Conservation (phyloP, 140 eudicot genomes). For the Flaveria floridana region DNA sequence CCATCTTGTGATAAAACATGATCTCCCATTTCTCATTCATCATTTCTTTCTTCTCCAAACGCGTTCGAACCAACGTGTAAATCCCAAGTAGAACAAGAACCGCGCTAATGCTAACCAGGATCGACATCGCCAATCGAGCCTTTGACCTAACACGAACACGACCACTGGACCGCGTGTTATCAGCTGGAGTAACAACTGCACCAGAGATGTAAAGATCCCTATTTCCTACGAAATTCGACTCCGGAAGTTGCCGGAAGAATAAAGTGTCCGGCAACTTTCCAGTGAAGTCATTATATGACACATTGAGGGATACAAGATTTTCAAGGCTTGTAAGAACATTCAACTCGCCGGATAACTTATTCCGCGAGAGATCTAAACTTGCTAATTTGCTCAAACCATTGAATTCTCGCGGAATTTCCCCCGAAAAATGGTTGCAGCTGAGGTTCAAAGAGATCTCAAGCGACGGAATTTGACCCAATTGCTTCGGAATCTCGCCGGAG, state of each 20-base stretch:
- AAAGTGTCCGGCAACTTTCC: slow-evolving; percentile 78
- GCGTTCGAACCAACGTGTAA: slow-evolving; percentile 53
- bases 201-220: slow-evolving; percentile 46
- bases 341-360: slow-evolving; percentile 59
- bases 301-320: slow-evolving; percentile 79
- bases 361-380: slow-evolving; percentile 75
- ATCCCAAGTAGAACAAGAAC: slow-evolving; percentile 64
- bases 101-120: slow-evolving; percentile 74
- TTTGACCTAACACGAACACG: slow-evolving; percentile 46
- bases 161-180: slow-evolving; percentile 31
- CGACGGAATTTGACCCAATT: slow-evolving; percentile 72
- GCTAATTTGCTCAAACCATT: slow-evolving; percentile 65
- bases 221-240: slow-evolving; percentile 62
- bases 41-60: slow-evolving; percentile 29
- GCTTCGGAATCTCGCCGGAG: slow-evolving; percentile 72
- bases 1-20: slow-evolving; percentile 88
- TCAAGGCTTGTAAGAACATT: slow-evolving; percentile 53
- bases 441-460: slow-evolving; percentile 87
- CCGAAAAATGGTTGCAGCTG: slow-evolving; percentile 70
- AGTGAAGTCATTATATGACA: slow-evolving; percentile 81
- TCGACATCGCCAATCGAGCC: slow-evolving; percentile 68
- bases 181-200: slow-evolving; percentile 47
- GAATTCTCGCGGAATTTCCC: slow-evolving; percentile 70
- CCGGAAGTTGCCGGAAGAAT: slow-evolving; percentile 69
- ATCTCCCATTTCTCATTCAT: slow-evolving; percentile 63